Conservation (phyloP, 345 rosid species). For the Salix caprea region DNA sequence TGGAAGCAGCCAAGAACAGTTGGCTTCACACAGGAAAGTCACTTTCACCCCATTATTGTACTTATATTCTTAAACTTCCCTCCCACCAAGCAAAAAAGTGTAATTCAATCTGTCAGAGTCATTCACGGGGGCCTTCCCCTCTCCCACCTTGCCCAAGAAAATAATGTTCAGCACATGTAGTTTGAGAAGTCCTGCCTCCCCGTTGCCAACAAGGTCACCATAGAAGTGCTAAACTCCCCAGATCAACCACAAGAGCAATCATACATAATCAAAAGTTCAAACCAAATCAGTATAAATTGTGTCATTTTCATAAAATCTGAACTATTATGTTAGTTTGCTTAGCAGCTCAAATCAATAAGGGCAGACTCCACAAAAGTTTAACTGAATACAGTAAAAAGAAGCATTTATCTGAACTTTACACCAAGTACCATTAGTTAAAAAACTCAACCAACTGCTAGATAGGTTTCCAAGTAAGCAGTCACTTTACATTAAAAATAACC, state of each 20-base stretch:
- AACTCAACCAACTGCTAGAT: not conserved
- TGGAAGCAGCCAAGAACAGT: not conserved
- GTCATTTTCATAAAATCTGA: not conserved
- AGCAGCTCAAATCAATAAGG: not conserved
- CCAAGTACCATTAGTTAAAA: not conserved
- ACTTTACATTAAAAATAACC: not conserved
- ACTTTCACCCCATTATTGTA: not conserved
- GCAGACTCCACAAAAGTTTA: not conserved
- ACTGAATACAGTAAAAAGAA: not conserved
- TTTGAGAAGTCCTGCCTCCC: not conserved
- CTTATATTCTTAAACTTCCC: not conserved
- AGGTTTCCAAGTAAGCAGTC: not conserved
- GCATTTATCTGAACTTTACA: not conserved
- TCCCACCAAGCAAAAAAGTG: not conserved
- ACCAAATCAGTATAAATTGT: not conserved
- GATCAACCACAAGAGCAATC: not conserved
- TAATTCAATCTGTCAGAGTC: not conserved
- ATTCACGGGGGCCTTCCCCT: not conserved
- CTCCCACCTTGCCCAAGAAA: not conserved
- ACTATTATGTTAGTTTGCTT: not conserved
- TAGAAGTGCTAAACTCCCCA: not conserved
- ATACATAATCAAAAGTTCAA: not conserved
- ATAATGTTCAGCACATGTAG: not conserved
- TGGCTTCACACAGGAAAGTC: not conserved
- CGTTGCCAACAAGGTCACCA: not conserved